Evolutionary conservation across 805 yeast species (phyloP).

Genomic region (Saturnispora serradocipensis): DNA sequence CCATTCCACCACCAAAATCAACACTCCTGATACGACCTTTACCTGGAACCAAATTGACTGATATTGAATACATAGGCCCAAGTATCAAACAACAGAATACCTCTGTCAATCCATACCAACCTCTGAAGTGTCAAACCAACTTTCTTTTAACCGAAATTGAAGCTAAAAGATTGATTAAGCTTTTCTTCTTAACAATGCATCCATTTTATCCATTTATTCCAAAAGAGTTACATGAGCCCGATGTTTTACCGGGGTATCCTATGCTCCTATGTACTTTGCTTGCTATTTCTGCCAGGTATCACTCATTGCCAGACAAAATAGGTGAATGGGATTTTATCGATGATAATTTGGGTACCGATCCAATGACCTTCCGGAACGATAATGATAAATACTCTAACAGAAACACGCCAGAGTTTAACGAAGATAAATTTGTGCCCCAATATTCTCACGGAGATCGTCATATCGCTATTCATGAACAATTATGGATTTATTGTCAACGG

Average conservation of each 20-base stretch:
- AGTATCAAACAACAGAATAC: background rate
- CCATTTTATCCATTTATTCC: conserved; percentile 90
- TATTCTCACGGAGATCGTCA: conserved; percentile 24
- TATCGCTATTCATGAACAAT: conserved; percentile 61
- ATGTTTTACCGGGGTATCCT: conserved; percentile 67
- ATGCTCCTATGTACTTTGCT: conserved; percentile 71
- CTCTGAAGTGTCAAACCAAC: background rate
- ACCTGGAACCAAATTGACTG: conserved; percentile 40
- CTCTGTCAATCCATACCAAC: background rate
- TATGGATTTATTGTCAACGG: conserved; percentile 80
- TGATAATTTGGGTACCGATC: conserved; percentile 4
- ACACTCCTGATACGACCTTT: conserved; percentile 36
- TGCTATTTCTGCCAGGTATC: conserved; percentile 74
- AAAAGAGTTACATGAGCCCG: conserved; percentile 54
- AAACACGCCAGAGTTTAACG: conserved; percentile 9
- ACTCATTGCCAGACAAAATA: conserved; percentile 39
- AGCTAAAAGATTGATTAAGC: conserved; percentile 45
- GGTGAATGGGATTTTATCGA: conserved; percentile 10
- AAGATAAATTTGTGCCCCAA: background rate
- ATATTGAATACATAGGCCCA: conserved; percentile 57
- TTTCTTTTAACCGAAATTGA: conserved; percentile 51
- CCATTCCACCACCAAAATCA: conserved; percentile 37
- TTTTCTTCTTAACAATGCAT: conserved; percentile 71
- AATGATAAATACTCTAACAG: background rate
- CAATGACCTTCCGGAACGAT: background rate